Conservation (phyloP, 345 rosid species). For the Bretschneidera sinensis region DNA sequence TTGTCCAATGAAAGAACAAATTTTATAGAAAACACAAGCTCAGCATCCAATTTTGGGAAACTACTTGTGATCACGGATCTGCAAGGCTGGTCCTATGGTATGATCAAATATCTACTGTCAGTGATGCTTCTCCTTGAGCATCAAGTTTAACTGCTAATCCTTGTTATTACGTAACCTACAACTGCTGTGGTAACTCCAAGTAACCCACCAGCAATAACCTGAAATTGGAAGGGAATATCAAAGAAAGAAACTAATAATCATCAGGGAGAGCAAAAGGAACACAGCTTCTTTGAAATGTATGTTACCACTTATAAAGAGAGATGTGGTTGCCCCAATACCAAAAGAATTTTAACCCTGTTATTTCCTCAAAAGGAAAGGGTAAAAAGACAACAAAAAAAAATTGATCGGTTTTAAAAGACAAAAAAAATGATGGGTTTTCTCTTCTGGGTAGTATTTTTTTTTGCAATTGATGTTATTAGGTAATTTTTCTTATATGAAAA, state of each 20-base stretch:
- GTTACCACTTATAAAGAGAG: no score
- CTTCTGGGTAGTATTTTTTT: no score
- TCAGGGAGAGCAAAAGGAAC: no score
- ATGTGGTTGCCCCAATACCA: no score
- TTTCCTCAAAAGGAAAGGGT: no score
- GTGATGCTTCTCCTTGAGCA: slow-evolving; percentile 1
- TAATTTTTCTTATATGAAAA: neutral
- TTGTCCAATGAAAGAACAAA: neutral
- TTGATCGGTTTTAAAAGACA: no score
- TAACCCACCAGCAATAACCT: slow-evolving; percentile 80
- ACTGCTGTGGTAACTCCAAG: slow-evolving; percentile 60
- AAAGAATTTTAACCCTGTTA: neutral
- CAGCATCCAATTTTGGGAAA: slow-evolving; percentile 7
- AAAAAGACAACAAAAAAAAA: no score
- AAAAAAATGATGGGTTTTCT: no score
- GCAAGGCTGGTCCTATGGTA: neutral
- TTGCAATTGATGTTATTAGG: no score
- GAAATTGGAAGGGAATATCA: slow-evolving; percentile 7
- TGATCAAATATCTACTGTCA: neutral
- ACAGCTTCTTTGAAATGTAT: no score
- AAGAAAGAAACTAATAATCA: neutral
- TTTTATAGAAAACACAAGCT: slow-evolving; percentile 5
- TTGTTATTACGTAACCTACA: slow-evolving; percentile 48
- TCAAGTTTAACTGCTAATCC: slow-evolving; percentile 23
- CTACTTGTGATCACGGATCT: slow-evolving; percentile 2